Conservation (phyloP, 805 yeast species). For the Pichia nanzhaoensis region DNA sequence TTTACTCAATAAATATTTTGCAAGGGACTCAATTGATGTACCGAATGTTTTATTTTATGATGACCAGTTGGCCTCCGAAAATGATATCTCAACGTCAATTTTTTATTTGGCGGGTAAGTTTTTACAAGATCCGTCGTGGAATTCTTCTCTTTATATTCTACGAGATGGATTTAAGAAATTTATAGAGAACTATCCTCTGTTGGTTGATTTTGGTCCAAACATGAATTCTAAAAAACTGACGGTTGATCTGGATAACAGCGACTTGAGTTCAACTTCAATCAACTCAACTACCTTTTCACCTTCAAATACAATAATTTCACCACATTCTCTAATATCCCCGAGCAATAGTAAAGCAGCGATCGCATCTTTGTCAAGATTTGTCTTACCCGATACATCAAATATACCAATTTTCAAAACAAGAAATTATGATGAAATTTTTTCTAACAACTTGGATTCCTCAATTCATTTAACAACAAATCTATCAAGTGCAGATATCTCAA, state of each 20-base stretch:
- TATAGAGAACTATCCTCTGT: slow-evolving; percentile 9
- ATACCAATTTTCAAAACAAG: slow-evolving; percentile 41
- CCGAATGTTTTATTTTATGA: slow-evolving; percentile 52
- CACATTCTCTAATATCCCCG: not conserved
- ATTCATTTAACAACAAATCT: slow-evolving; percentile 22
- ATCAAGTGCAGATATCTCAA: slow-evolving; percentile 17
- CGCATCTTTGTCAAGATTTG: slow-evolving; percentile 40
- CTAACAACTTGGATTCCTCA: slow-evolving; percentile 22
- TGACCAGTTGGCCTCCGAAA: slow-evolving; percentile 26
- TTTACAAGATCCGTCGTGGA: slow-evolving; percentile 32
- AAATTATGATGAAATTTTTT: slow-evolving; percentile 47
- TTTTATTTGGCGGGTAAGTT: slow-evolving; percentile 45
- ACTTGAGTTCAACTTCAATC: slow-evolving; percentile 6
- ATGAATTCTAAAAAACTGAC: not conserved
- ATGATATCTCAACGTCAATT: slow-evolving; percentile 33
- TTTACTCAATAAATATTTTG: slow-evolving; percentile 34
- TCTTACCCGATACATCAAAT: slow-evolving; percentile 39
- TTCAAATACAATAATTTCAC: slow-evolving; percentile 20
- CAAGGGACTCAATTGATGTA: slow-evolving; percentile 23
- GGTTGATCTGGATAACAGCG: not conserved
- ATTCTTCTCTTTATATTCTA: slow-evolving; percentile 37
- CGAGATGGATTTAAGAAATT: slow-evolving; percentile 38
- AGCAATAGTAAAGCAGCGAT: too few species aligned
- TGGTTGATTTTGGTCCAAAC: not conserved
- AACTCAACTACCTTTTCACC: slow-evolving; percentile 16